Base-by-base conservation (phyloP, 805 yeast genomes). In the Ogataea haglerorum region DNA sequence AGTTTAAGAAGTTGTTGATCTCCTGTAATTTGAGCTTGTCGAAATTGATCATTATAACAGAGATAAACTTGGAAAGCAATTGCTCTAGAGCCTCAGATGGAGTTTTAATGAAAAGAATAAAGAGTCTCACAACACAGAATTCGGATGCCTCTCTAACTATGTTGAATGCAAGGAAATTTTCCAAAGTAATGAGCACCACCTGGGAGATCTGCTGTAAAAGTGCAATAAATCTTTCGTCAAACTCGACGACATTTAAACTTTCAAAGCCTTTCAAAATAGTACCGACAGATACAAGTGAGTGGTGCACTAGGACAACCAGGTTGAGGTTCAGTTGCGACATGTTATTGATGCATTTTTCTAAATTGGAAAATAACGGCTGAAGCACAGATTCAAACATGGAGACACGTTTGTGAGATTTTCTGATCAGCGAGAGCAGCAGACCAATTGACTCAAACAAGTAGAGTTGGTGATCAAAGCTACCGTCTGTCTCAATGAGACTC, bases 381-480 rank as follows among this genome's bases (percentile, higher is more conserved):
- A 90, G 70, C 12, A 89, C 71, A 30, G 74, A 66, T 51, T 86
- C 90, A 29, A 85, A 66, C 38, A 84, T 62, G 33, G 64, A 65
- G 49, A 60, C 69, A 53, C 69, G 68, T 36, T 62, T 56, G 44
- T 56, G 61, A 21, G 67, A 58, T 18, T 78, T 73, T 5, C 76
- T 66, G n/a, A 70, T 59, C 15, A 73, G 57, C 2, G 82, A 71
- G 32, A 87, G 78, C 47, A 93, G 68, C 41, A 87, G 60, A 6
- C 99, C 98, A 40, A 86, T 70, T 3, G 95, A 76, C 65, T 93
- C 99, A 61, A 85, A 91, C 17, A 93, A 64, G 54, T 86, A 82
- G 36, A 87, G 66, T 62, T 91, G 96, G 52, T 78, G 78, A 48
- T 81, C 86, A 64, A 91, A 89, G 2, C 80, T 77, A 9, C 77